Conservation (phyloP, 1,139 yeast species). For the Arxiozyma slooffiae region DNA sequence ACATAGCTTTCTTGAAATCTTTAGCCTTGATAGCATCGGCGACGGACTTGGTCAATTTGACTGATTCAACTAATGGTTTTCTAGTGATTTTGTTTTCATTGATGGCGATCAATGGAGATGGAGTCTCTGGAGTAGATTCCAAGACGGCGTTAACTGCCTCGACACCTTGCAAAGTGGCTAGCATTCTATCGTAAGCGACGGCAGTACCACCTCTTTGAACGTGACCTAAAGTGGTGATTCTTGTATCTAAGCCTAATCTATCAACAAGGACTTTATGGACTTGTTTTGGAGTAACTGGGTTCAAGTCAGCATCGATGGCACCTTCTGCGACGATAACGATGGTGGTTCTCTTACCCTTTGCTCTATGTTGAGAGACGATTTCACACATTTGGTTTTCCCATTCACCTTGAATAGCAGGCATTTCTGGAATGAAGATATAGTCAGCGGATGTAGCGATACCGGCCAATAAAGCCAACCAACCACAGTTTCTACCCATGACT, state of each 20-base stretch:
- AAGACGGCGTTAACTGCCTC: slow-evolving; percentile 93
- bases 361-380: slow-evolving; percentile 64
- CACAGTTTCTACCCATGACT: slow-evolving; percentile 99
- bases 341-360: slow-evolving; percentile 83
- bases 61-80: slow-evolving; percentile 81
- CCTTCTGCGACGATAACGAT: slow-evolving; percentile 97
- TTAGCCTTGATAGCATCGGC: slow-evolving; percentile 73
- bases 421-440: slow-evolving; percentile 83
- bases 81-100: slow-evolving; percentile 80
- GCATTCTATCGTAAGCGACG: slow-evolving; percentile 80
- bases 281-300: slow-evolving; percentile 68
- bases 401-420: slow-evolving; percentile 17
- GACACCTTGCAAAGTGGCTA: slow-evolving; percentile 94
- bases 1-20: slow-evolving; percentile 79
- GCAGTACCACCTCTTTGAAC: slow-evolving; percentile 99
- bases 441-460: slow-evolving; percentile 96
- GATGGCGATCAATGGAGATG: slow-evolving; percentile 91
- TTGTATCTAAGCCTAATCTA: slow-evolving; percentile 74
- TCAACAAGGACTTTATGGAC: slow-evolving; percentile 74
- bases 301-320: slow-evolving; percentile 74
- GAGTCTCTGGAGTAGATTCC: slow-evolving; percentile 79
- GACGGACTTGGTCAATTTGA: slow-evolving; percentile 70
- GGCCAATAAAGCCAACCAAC: slow-evolving; percentile 95
- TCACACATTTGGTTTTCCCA: slow-evolving; percentile 76
- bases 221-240: slow-evolving; percentile 92